Percentiles rank a stretch among this genome's conserved stretches.
These are phyloP conservation scores for Sphaerostilbella broomeana DNA, from an alignment of 2,329 filamentous ascomycete genomes.

Conservation along the genomic window DNA sequence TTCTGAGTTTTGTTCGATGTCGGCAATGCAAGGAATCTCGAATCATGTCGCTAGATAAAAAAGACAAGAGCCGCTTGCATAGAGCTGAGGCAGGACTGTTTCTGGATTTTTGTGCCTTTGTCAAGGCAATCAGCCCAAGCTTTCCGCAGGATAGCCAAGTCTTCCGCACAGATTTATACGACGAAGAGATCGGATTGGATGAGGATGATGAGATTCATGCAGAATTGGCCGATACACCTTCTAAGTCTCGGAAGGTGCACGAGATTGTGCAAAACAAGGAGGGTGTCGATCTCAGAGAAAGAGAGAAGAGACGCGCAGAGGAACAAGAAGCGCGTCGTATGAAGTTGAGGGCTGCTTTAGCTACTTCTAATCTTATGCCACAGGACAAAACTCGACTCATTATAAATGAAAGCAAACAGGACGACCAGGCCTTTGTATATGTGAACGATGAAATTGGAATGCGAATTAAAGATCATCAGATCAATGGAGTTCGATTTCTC, in stretches of 20 bases:
- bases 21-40: conserved; percentile 19
- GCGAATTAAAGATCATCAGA: conserved; percentile 71
- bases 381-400: conserved; percentile 48
- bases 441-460: conserved; percentile 57
- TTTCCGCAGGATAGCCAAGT: conserved; percentile 31
- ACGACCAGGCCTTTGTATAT: conserved; percentile 55
- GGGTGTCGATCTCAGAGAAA: conserved; percentile 47
- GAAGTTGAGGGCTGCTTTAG: conserved; percentile 41
- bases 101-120: conserved; percentile 22
- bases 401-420: conserved; percentile 60
- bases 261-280: conserved; percentile 32
- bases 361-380: conserved; percentile 34
- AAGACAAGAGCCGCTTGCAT: conserved; percentile 16
- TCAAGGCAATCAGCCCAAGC: conserved; percentile 18
- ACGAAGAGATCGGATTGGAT: conserved; percentile 16
- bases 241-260: conserved; percentile 20
- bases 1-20: conserved; percentile 24
- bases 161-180: conserved; percentile 20
- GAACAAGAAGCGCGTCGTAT: conserved; percentile 48
- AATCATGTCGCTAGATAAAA: conserved; percentile 16
- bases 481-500: conserved; percentile 76
- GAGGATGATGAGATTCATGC: conserved; percentile 12
- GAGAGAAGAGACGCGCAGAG: conserved; percentile 45
- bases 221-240: conserved; percentile 4
- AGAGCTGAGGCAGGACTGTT: conserved; percentile 14